Conservation (phyloP, 1,284 basidiomycete genomes). For the Pseudozyma hubeiensis region DNA sequence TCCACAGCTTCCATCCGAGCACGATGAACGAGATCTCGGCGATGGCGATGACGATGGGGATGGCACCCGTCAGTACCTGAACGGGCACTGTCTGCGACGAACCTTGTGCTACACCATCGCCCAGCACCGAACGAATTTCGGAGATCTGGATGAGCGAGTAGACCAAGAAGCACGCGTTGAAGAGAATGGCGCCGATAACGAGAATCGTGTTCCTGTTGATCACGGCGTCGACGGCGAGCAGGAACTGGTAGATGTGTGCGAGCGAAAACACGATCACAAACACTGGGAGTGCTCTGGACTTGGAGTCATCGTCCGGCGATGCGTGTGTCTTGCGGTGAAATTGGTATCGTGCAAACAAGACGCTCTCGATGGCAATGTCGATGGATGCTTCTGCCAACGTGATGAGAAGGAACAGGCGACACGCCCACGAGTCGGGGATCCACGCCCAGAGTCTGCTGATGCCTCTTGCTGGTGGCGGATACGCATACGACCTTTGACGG, state of each 20-base stretch:
- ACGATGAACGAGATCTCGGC: constrained; percentile 49
- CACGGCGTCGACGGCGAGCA: constrained; percentile 58
- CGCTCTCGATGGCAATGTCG: constrained; percentile 58
- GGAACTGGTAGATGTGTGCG: constrained; percentile 58
- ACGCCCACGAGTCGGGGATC: constrained; percentile 53
- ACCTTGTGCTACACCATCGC: constrained; percentile 54
- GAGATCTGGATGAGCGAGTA: constrained; percentile 62
- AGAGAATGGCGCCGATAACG: constrained; percentile 56
- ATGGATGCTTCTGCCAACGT: constrained; percentile 55
- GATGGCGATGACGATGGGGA: constrained; percentile 57
- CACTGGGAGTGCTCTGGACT: constrained; percentile 51
- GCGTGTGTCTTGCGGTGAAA: constrained; percentile 40
- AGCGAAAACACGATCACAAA: constrained; percentile 61
- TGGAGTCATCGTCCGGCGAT: constrained; percentile 36
- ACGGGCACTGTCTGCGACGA: constrained; percentile 59
- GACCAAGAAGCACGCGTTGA: constrained; percentile 59
- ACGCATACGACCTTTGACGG: constrained; percentile 40
- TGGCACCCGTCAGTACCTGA: constrained; percentile 58
- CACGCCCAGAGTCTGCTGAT: constrained; percentile 39
- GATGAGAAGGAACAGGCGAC: constrained; percentile 55
- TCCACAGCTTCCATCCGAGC: constrained; percentile 55
- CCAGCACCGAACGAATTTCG: constrained; percentile 59
- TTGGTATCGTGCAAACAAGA: constrained; percentile 53
- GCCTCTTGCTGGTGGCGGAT: constrained; percentile 36
- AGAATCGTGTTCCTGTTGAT: constrained; percentile 61